Evolutionary conservation across 1,284 basidiomycete genomes (phyloP).

Genomic region (Ganoderma sp.): DNA sequence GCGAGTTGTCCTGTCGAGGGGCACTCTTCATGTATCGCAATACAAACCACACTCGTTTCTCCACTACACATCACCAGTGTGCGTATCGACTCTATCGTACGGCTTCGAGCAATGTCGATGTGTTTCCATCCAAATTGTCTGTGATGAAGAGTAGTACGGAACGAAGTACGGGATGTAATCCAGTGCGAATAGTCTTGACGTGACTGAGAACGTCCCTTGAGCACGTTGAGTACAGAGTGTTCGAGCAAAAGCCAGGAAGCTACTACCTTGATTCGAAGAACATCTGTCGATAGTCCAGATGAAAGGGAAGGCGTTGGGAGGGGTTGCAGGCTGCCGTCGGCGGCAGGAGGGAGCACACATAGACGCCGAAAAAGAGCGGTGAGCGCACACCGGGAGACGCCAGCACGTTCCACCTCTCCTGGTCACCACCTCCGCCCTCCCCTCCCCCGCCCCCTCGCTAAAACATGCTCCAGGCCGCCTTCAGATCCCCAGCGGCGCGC

Average conservation of each 20-base stretch:
- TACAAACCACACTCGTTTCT: neutral
- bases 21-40: neutral
- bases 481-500: slow-evolving; percentile 29
- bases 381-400: slow-evolving; percentile 13
- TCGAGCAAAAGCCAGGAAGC: too few relatives aligned
- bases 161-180: too few relatives aligned
- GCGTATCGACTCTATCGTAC: too few relatives aligned
- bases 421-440: slow-evolving; percentile 17
- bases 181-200: neutral
- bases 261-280: too few relatives aligned
- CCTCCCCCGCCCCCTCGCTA: neutral
- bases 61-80: neutral
- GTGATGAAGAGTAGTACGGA: neutral
- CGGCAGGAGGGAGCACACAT: too few relatives aligned
- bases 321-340: neutral
- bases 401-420: slow-evolving; percentile 23
- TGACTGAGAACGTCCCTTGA: too few relatives aligned
- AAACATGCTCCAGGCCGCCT: slow-evolving; percentile 29
- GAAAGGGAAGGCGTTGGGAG: too few relatives aligned
- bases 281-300: too few relatives aligned
- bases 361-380: slow-evolving; percentile 19
- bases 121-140: neutral
- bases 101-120: neutral
- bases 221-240: too few relatives aligned
- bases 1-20: neutral